These are phyloP conservation scores for Melanogaster broomeanus DNA, from an alignment of 768 basidiomycete species.

Conservation along the genomic window DNA sequence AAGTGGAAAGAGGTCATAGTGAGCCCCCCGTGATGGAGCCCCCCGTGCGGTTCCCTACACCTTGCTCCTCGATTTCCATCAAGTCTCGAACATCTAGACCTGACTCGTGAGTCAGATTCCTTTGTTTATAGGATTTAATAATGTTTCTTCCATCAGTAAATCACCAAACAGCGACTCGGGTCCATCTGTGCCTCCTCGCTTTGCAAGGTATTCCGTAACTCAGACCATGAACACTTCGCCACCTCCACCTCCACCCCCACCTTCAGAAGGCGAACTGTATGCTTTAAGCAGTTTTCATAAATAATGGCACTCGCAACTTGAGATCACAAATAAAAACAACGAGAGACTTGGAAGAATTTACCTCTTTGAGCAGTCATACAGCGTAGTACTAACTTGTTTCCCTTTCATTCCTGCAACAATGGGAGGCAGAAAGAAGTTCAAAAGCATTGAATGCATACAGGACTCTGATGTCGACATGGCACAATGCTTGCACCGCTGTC, in stretches of 20 bases:
- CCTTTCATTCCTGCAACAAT: too few relatives aligned
- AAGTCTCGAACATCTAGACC: constrained; percentile 7
- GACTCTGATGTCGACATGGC: too few relatives aligned
- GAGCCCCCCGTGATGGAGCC: not conserved
- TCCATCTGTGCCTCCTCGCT: constrained; percentile 23
- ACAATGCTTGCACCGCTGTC: too few relatives aligned
- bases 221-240: constrained; percentile 15
- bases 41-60: constrained; percentile 12
- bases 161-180: constrained; percentile 7
- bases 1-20: not conserved
- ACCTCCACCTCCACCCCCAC: constrained; percentile 32
- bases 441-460: too few relatives aligned
- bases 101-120: constrained; percentile 16
- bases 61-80: constrained; percentile 21
- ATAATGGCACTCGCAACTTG: too few relatives aligned
- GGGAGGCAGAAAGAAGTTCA: too few relatives aligned
- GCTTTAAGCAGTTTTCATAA: constrained; percentile 11
- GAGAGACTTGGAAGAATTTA: too few relatives aligned
- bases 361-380: too few relatives aligned
- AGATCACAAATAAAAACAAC: too few relatives aligned
- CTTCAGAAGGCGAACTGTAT: constrained; percentile 66
- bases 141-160: constrained; percentile 10
- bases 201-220: constrained; percentile 35
- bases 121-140: not conserved
- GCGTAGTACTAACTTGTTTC: too few relatives aligned